A percentile compares a stretch with the other conserved stretches of the same genome.
phyloP scores from a whole-genome alignment of 1,139 yeast genomes.

The Magnusiomyces sp. region DNA sequence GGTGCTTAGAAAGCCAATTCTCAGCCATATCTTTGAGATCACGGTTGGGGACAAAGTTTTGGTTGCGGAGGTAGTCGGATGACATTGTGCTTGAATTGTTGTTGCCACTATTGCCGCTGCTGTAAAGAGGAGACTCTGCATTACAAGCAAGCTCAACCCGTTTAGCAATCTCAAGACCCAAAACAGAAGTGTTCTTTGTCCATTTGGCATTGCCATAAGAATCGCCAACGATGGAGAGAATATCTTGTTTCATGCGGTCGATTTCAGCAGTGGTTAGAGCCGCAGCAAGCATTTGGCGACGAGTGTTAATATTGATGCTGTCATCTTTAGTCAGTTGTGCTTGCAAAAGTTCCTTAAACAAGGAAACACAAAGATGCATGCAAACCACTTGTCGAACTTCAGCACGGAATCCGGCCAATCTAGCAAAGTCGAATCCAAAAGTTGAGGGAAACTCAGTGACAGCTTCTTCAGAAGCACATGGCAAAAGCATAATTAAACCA shows the following conservation, averaged over 20 bases:
- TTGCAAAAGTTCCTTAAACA: conserved; percentile 57
- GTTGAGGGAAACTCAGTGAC: conserved; percentile 80
- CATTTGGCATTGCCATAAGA: conserved; percentile 82
- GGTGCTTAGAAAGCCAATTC: conserved; percentile 77
- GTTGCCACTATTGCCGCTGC: too few species aligned
- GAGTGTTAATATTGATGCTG: conserved; percentile 15
- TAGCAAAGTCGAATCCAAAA: conserved; percentile 74
- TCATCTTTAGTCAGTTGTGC: conserved; percentile 23
- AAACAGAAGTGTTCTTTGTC: conserved; percentile 72
- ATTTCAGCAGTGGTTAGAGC: conserved; percentile 16
- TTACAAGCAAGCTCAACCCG: conserved; percentile 21
- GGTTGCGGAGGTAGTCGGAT: neutral
- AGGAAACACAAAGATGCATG: conserved; percentile 60
- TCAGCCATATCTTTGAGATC: conserved; percentile 50
- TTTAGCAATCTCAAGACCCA: conserved; percentile 64
- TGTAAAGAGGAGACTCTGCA: neutral
- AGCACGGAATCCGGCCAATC: conserved; percentile 69
- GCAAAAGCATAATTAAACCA: conserved; percentile 51
- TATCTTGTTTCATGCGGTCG: conserved; percentile 43
- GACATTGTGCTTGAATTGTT: neutral
- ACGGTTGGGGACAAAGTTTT: conserved; percentile 4
- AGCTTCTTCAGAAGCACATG: conserved; percentile 52
- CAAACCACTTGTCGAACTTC: conserved; percentile 82
- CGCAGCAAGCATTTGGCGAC: conserved; percentile 6
- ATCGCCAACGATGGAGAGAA: conserved; percentile 74